phyloP scores from a whole-genome alignment of 306 rosid species.

The Prunus davidiana region DNA sequence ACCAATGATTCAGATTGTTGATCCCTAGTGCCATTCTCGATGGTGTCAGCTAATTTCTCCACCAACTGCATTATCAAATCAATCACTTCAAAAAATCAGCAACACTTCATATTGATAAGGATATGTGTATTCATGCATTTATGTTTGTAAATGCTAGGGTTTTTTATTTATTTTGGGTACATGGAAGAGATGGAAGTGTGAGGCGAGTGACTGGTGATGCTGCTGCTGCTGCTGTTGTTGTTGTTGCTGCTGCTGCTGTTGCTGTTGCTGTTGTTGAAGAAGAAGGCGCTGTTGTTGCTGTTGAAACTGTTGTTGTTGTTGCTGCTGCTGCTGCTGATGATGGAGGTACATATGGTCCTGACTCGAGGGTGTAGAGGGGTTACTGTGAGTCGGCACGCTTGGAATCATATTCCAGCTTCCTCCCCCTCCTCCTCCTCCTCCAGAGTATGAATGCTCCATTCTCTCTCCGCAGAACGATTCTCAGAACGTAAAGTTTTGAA shows the following conservation, averaged over 20 bases:
- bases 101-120: not conserved
- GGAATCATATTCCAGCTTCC: slow-evolving; percentile 88
- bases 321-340: slow-evolving; percentile 46
- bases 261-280: slow-evolving; percentile 49
- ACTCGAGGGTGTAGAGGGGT: slow-evolving; percentile 52
- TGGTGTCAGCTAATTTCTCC: slow-evolving; percentile 77
- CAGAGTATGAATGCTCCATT: slow-evolving; percentile 56
- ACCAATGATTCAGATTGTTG: slow-evolving; percentile 88
- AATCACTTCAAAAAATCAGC: slow-evolving; percentile 8
- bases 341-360: slow-evolving; percentile 66
- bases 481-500: not conserved
- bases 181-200: slow-evolving; percentile 75
- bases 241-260: slow-evolving; percentile 18
- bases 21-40: slow-evolving; percentile 74
- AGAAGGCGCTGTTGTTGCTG: slow-evolving; percentile 40
- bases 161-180: slow-evolving; percentile 21
- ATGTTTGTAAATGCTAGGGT: slow-evolving; percentile 10
- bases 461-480: not conserved
- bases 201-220: slow-evolving; percentile 83
- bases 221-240: slow-evolving; percentile 42
- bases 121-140: not conserved
- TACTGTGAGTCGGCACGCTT: slow-evolving; percentile 49
- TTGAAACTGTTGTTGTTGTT: slow-evolving; percentile 32
- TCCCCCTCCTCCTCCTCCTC: slow-evolving; percentile 55
- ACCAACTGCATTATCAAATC: slow-evolving; percentile 46